These are phyloP conservation scores for Tulasnella sp. DNA, from an alignment of 768 basidiomycete species.

Conservation along the genomic window DNA sequence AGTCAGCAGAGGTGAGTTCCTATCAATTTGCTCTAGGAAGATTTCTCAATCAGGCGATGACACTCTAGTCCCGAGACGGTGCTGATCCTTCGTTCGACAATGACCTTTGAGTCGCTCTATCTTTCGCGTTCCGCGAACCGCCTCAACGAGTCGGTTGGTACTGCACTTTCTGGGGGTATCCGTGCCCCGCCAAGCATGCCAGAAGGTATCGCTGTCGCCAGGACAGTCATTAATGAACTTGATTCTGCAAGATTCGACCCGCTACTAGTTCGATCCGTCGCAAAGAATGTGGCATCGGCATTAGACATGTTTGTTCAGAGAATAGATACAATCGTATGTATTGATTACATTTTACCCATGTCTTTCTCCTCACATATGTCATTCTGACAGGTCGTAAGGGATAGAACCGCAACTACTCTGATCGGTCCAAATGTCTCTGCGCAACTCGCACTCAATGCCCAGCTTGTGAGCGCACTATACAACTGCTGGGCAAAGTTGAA, in stretches of 20 bases:
- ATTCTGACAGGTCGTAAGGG: slow-evolving; percentile 51
- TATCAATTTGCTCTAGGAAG: background rate
- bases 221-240: slow-evolving; percentile 77
- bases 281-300: slow-evolving; percentile 53
- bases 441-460: slow-evolving; percentile 65
- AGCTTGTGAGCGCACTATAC: slow-evolving; percentile 66
- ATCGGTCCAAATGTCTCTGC: slow-evolving; percentile 65
- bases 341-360: background rate
- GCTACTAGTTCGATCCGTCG: slow-evolving; percentile 62
- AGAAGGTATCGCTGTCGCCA: slow-evolving; percentile 66
- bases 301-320: slow-evolving; percentile 56
- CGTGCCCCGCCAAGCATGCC: slow-evolving; percentile 56
- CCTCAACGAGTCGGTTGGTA: slow-evolving; percentile 68
- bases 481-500: slow-evolving; percentile 57
- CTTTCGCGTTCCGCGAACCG: slow-evolving; percentile 70
- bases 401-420: slow-evolving; percentile 63
- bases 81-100: slow-evolving; percentile 68
- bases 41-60: background rate
- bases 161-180: slow-evolving; percentile 59
- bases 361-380: background rate
- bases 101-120: slow-evolving; percentile 78
- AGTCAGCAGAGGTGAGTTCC: slow-evolving; percentile 61
- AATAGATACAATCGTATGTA: slow-evolving; percentile 55
- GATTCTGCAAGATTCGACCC: slow-evolving; percentile 92
- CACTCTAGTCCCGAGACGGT: slow-evolving; percentile 77